Evolutionary conservation across 495 filamentous ascomycete genomes (phyloP).

Genomic region (Xylaria grammica): DNA sequence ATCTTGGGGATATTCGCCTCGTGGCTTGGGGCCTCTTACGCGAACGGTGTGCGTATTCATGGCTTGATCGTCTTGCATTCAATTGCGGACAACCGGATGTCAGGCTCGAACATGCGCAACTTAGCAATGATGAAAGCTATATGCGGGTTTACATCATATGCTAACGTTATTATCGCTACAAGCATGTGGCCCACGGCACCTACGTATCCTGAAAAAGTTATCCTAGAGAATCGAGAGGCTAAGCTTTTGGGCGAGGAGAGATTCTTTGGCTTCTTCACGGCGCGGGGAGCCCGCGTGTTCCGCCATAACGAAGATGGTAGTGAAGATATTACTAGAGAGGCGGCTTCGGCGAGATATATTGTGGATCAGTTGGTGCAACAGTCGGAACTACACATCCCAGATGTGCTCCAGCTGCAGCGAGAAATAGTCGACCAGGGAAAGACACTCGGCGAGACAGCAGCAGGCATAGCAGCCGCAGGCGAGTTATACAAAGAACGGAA

Average conservation of each 20-base stretch:
- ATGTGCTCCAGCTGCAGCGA: conserved; percentile 37
- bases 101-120: conserved; percentile 34
- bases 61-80: conserved; percentile 27
- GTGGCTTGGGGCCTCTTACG: conserved; percentile 32
- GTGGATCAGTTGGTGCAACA: not conserved
- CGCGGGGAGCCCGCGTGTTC: not conserved
- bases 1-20: conserved; percentile 44
- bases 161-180: conserved; percentile 30
- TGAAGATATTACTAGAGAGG: not conserved
- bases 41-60: conserved; percentile 12
- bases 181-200: conserved; percentile 25
- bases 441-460: conserved; percentile 33
- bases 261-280: not conserved
- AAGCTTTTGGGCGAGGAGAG: not conserved
- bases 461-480: conserved; percentile 22
- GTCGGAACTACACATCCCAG: conserved; percentile 10
- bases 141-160: conserved; percentile 24
- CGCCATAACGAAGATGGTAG: not conserved
- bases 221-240: not conserved
- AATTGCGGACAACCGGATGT: conserved; percentile 47
- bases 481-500: conserved; percentile 2
- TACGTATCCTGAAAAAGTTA: not conserved
- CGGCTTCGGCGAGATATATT: not conserved
- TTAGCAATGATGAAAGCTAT: conserved; percentile 35
- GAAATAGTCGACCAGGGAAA: conserved; percentile 37